Conservation (phyloP, 805 yeast species). For the Candida oleophila region DNA sequence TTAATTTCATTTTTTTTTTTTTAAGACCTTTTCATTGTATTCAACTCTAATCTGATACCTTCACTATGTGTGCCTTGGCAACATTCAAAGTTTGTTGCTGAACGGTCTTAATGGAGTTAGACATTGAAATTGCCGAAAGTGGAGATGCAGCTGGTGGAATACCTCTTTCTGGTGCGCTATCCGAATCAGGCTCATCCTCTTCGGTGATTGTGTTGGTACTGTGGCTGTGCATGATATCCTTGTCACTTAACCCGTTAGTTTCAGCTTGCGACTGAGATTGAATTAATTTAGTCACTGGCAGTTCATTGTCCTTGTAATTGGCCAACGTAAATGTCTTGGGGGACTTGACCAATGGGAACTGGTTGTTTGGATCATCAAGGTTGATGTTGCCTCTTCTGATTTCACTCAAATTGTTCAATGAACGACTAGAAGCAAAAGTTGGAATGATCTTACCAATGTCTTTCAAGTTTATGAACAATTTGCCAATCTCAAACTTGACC, state of each 20-base stretch:
- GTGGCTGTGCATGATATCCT: conserved; percentile 26
- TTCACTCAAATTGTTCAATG: conserved; percentile 21
- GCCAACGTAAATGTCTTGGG: conserved; percentile 42
- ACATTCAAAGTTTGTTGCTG: conserved; percentile 2
- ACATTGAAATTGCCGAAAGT: conserved; percentile 1
- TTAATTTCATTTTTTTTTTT: not conserved
- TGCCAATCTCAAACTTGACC: conserved; percentile 33
- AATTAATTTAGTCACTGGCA: conserved; percentile 36
- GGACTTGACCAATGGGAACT: conserved; percentile 33
- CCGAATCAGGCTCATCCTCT: conserved; percentile 37
- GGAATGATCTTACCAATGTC: conserved; percentile 34
- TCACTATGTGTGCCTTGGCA: conserved; percentile 5
- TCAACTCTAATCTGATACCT: not conserved
- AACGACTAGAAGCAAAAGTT: conserved; percentile 28
- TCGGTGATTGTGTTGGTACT: conserved; percentile 39
- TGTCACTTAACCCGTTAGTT: not conserved
- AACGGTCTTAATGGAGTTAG: not conserved
- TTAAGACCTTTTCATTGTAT: not conserved
- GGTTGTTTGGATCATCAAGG: conserved; percentile 14
- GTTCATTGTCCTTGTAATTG: conserved; percentile 32
- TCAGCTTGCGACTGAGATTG: conserved; percentile 14
- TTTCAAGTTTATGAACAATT: conserved; percentile 28
- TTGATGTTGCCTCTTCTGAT: conserved; percentile 11
- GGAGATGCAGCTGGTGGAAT: conserved; percentile 3
- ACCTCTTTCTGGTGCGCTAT: not conserved